Conservation (phyloP, 2,329 filamentous ascomycete genomes). For the Blastomyces parvus region DNA sequence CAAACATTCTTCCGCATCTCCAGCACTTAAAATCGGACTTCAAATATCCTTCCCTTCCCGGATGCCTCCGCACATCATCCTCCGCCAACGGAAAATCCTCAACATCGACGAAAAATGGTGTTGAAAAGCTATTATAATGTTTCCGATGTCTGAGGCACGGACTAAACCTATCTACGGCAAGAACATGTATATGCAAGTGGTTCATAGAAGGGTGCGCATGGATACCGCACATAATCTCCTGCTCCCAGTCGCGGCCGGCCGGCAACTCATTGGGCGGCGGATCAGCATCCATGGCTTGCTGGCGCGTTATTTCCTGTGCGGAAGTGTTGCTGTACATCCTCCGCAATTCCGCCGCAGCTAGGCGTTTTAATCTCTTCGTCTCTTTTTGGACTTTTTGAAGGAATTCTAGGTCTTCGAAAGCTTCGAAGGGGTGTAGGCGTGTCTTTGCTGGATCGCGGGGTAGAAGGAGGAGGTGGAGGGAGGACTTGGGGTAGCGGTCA, state of each 20-base stretch:
- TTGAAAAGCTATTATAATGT: slow-evolving; percentile 88
- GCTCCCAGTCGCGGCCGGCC: slow-evolving; percentile 64
- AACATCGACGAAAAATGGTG: slow-evolving; percentile 69
- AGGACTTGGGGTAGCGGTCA: slow-evolving; percentile 78
- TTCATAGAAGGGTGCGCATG: slow-evolving; percentile 88
- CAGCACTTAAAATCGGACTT: slow-evolving; percentile 65
- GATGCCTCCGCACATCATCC: slow-evolving; percentile 55
- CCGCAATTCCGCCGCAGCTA: slow-evolving; percentile 67
- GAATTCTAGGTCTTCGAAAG: slow-evolving; percentile 62
- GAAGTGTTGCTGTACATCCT: slow-evolving; percentile 58
- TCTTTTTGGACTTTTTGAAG: slow-evolving; percentile 54
- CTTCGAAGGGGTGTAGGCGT: slow-evolving; percentile 63
- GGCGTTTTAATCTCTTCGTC: slow-evolving; percentile 48
- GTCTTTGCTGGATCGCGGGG: slow-evolving; percentile 57
- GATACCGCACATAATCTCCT: slow-evolving; percentile 66
- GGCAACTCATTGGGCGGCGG: slow-evolving; percentile 48
- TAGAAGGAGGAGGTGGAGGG: slow-evolving; percentile 78
- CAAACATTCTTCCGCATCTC: slow-evolving; percentile 68
- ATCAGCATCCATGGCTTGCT: slow-evolving; percentile 55
- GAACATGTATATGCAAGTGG: slow-evolving; percentile 80
- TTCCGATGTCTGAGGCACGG: slow-evolving; percentile 64
- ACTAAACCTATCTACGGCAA: slow-evolving; percentile 70
- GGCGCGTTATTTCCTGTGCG: slow-evolving; percentile 51
- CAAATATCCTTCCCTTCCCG: slow-evolving; percentile 50
- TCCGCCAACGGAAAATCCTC: slow-evolving; percentile 66